Conservation (phyloP, 2,329 filamentous ascomycete genomes). For the Samsoniella hepiali region DNA sequence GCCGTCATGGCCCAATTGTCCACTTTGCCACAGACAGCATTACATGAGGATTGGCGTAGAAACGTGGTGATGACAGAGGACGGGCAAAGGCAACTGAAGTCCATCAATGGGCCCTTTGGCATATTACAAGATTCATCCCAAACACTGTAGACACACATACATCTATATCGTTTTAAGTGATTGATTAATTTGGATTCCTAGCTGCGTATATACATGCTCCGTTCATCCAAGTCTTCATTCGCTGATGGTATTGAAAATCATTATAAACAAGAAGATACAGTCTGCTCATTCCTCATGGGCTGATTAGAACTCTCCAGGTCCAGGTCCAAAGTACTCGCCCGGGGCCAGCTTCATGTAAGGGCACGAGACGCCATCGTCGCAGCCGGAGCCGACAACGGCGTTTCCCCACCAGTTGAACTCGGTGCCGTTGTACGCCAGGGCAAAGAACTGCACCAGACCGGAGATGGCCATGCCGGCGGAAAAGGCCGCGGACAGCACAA, state of each 20-base stretch:
- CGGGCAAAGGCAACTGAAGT: neutral
- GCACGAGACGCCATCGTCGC: slow-evolving; percentile 35
- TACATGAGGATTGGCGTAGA: neutral
- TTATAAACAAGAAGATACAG: neutral
- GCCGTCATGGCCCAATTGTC: neutral
- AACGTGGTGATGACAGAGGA: neutral
- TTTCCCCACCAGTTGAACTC: slow-evolving; percentile 42
- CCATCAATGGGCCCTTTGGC: too few species aligned
- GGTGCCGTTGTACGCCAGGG: slow-evolving; percentile 38
- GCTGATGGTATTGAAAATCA: slow-evolving; percentile 4
- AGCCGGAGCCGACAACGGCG: slow-evolving; percentile 30
- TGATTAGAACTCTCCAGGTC: slow-evolving; percentile 17
- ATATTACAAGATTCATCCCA: too few species aligned
- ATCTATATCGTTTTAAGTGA: too few species aligned
- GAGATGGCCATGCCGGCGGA: slow-evolving; percentile 41
- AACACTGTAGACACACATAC: too few species aligned
- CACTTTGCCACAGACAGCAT: neutral
- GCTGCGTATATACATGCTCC: neutral
- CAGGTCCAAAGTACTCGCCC: slow-evolving; percentile 30
- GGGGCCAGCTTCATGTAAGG: slow-evolving; percentile 17
- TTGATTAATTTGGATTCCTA: neutral
- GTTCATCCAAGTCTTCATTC: neutral
- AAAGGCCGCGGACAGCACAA: slow-evolving; percentile 41
- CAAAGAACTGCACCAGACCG: slow-evolving; percentile 43
- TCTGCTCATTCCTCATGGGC: neutral